Evolutionary conservation across 1,284 basidiomycete genomes (phyloP).

Genomic region (Mycena sp.): DNA sequence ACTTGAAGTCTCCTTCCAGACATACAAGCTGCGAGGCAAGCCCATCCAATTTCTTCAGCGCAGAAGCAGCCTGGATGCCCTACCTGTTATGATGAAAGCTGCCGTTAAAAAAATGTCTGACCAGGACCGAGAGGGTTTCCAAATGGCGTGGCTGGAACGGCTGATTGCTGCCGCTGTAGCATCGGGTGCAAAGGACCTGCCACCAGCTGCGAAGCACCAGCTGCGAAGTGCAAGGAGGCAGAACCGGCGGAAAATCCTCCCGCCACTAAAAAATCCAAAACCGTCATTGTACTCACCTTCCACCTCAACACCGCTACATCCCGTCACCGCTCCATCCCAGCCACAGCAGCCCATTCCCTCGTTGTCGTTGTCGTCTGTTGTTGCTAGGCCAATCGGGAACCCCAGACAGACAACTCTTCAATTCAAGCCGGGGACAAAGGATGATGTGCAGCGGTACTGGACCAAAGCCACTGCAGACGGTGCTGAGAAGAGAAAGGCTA

Average conservation of each 20-base stretch:
- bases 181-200: not conserved
- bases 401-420: not conserved
- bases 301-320: too few species aligned
- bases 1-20: conserved; percentile 5
- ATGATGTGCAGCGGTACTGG: not conserved
- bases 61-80: not conserved
- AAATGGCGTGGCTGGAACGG: not conserved
- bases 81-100: not conserved
- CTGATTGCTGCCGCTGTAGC: not conserved
- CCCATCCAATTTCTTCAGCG: not conserved
- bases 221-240: not conserved
- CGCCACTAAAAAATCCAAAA: not conserved
- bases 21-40: not conserved
- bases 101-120: not conserved
- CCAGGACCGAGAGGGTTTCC: not conserved
- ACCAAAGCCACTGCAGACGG: not conserved
- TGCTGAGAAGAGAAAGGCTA: not conserved
- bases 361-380: too few species aligned
- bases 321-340: too few species aligned
- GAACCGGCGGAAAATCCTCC: not conserved
- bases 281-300: too few species aligned
- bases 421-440: not conserved
- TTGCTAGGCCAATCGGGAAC: not conserved
- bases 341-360: too few species aligned
- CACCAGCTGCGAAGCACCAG: too few species aligned